Base-by-base conservation (phyloP, 257 asterid species). In the Penstemon eatonii region DNA sequence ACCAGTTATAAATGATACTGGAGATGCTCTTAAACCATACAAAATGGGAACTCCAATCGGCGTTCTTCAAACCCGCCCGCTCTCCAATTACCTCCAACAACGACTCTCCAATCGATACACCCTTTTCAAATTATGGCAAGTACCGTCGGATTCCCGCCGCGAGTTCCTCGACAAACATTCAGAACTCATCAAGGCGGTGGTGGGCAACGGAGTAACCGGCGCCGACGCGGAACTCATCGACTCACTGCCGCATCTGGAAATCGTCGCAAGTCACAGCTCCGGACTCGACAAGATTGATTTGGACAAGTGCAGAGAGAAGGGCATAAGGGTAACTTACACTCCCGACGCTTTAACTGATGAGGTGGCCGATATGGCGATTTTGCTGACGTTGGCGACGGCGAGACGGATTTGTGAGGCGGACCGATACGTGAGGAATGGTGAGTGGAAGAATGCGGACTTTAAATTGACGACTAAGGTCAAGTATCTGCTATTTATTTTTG, bases 211-310 rank as follows among this genome's bases (percentile, higher is more conserved):
- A 63, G 68, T 70, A 51, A 76, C 63, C 59, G 89, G 92, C 47
- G 78, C 87, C 49, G 81, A 79, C 60, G 63, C 89, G 3, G 82
- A 60, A 57, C 64, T 86, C 55, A 86, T 86, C 55, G 85, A 86
- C 46, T 73, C 81, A 60, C 80, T 86, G 2, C 93, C 88, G 5
- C 69, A 62, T 39, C 69, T 86, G 51, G 81, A 86, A 76, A 80
- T 86, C 59, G 73, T 84, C 46, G 78, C 85, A 38, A 86, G 82
- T 57, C 86, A 80, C 60, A 82, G 93, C 70, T 75, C 86, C 43
- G 93, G 93, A 7, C 79, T 84, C 56, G 93, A 84, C 51, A 80
- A 86, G 72, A 84, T 82, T 41, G 90, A 84, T 65, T 61, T 86
- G 68, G 78, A 52, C 3, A 84, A 76, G 82, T 86, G 90, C 63